These are phyloP conservation scores for Geotrichum cucujoidarum DNA, from an alignment of 1,139 yeast species.

Conservation along the genomic window DNA sequence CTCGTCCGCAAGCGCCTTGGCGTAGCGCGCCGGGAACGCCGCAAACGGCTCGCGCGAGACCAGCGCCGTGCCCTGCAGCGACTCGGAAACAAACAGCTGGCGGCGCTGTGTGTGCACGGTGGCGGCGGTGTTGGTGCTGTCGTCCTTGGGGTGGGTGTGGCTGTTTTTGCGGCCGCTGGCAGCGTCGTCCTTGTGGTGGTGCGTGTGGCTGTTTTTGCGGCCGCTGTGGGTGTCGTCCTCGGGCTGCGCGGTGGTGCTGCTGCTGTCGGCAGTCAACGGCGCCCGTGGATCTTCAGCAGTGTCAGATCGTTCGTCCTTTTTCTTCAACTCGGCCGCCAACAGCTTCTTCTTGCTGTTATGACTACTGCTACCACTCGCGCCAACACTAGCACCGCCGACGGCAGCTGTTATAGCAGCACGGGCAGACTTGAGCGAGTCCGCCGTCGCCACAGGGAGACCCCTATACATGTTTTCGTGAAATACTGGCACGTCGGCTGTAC, in stretches of 20 bases:
- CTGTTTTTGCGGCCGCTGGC: not conserved
- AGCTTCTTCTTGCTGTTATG: not conserved
- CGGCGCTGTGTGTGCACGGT: not conserved
- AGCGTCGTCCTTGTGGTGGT: not conserved
- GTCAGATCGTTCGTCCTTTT: not conserved
- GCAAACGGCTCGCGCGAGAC: not conserved
- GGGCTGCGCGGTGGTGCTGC: not conserved
- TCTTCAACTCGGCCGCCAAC: not conserved
- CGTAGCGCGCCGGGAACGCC: slow-evolving; percentile 7
- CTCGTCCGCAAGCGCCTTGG: slow-evolving; percentile 9
- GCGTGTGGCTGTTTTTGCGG: not conserved
- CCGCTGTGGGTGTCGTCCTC: not conserved
- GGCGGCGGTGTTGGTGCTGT: not conserved
- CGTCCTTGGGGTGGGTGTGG: not conserved
- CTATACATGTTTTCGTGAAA: not conserved
- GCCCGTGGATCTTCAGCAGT: not conserved
- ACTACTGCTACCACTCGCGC: not conserved
- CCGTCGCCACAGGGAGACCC: slow-evolving; percentile 2
- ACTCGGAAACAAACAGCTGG: not conserved
- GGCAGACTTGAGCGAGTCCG: not conserved
- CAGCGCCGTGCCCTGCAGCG: slow-evolving; percentile 1
- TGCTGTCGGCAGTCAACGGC: too few relatives aligned
- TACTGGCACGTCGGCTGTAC: slow-evolving; percentile 6
- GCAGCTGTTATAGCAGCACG: not conserved
- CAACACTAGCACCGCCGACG: too few relatives aligned